Base-by-base conservation (phyloP, 495 filamentous ascomycete genomes). In the Amphirosellinia nigrospora region DNA sequence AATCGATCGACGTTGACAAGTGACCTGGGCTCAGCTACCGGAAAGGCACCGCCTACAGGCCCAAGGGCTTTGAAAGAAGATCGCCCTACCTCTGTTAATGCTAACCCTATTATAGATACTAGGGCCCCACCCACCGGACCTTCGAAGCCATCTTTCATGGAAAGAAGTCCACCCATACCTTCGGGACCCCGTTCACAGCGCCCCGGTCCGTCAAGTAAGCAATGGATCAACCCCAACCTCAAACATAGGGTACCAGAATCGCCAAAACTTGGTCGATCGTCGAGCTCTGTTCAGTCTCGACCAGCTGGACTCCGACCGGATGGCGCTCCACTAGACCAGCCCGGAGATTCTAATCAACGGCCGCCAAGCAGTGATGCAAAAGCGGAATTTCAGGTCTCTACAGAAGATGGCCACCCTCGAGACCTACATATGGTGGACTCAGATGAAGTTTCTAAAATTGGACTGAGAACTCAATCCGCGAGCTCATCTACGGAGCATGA, bases 181-280 rank as follows among this genome's bases (percentile, higher is more conserved):
- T 85, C 85, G 0, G 89, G 87, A 3, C 88, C 88, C 34, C 85
- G 89, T 28, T 64, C 59, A 55, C 82, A 82, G 28, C 85, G 86
- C 23, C 78, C 77, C 6, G 77, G 80, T 21, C 80, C 80, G 10
- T 82, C 82, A 2, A 89, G 85, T 69, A 90, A 89, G 64, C 87
- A 87, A 74, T 91, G 89, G 89, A 84, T 88, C 65, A 89, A 88
- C 59, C 85, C 88, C 6, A 80, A 82, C 15, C 75, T 84, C 4
- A 77, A 78, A 16, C 81, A 82, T 73, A 83, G 85, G 38, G 73
- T 77, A 3, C 82, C 81, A 4, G 82, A 85, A 21, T 83, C 81
- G 6, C 82, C 84, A 10, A 84, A 84, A 61, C 50, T 78, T 10
- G 76, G 74, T 8, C 75, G 83, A 56, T 81, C 82, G 0, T 79